Evolutionary conservation across 768 basidiomycete genomes (phyloP).

Genomic region (Russula sp.): DNA sequence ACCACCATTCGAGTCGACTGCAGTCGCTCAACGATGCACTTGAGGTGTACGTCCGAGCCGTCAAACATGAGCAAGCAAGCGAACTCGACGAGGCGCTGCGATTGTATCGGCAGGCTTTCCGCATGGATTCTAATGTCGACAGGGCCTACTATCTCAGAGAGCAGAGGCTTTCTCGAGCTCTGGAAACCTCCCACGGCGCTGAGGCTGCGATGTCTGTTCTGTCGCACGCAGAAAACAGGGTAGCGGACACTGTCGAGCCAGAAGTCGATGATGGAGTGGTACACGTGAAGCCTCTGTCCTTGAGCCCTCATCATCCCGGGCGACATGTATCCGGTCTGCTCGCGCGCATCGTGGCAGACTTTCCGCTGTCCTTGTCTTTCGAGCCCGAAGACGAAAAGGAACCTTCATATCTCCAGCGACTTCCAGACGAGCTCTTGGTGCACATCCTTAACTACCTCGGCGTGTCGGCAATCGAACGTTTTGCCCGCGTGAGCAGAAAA

Average conservation of each 20-base stretch:
- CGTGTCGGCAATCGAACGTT: conserved; percentile 64
- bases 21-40: conserved; percentile 44
- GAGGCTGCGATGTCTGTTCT: neutral
- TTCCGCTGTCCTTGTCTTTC: conserved; percentile 50
- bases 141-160: conserved; percentile 59
- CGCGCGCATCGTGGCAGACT: conserved; percentile 42
- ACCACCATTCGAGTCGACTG: neutral
- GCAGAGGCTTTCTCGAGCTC: conserved; percentile 24
- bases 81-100: conserved; percentile 68
- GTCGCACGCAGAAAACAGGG: neutral
- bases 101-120: conserved; percentile 77
- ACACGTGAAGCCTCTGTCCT: conserved; percentile 10
- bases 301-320: conserved; percentile 12
- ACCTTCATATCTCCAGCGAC: conserved; percentile 45
- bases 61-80: conserved; percentile 67
- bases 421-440: conserved; percentile 77
- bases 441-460: conserved; percentile 63
- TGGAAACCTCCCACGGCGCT: neutral
- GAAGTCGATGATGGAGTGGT: neutral
- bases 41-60: conserved; percentile 61
- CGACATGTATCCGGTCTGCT: conserved; percentile 37
- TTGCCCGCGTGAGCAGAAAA: conserved; percentile 67
- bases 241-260: neutral
- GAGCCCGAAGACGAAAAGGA: conserved; percentile 62
- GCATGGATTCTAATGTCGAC: conserved; percentile 71